Evolutionary conservation across 2,329 filamentous ascomycete species (phyloP).

Genomic region (Colletotrichum tabaci): DNA sequence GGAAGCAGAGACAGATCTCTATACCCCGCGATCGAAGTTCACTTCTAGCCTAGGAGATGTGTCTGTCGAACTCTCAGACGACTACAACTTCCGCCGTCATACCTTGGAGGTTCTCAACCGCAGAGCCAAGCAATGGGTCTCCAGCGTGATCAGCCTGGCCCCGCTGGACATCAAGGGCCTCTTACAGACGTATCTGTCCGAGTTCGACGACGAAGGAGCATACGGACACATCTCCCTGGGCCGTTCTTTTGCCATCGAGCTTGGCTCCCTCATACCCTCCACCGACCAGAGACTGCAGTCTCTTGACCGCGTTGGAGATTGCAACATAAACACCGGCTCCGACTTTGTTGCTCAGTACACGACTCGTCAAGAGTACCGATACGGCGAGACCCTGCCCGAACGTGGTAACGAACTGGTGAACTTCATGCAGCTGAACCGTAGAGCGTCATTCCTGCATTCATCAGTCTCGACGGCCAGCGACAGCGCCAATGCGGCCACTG

Average conservation of each 20-base stretch:
- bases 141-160: conserved; percentile 83
- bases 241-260: conserved; percentile 92
- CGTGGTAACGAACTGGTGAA: conserved; percentile 77
- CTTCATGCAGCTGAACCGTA: conserved; percentile 69
- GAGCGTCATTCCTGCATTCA: conserved; percentile 66
- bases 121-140: conserved; percentile 86
- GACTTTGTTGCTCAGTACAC: conserved; percentile 98
- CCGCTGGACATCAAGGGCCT: conserved; percentile 95
- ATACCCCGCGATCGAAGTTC: conserved; percentile 87
- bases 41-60: conserved; percentile 84
- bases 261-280: conserved; percentile 87
- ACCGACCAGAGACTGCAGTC: conserved; percentile 90
- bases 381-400: conserved; percentile 81
- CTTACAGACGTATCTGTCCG: conserved; percentile 95
- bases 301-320: conserved; percentile 81
- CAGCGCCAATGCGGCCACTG: conserved; percentile 72
- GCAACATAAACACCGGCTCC: conserved; percentile 89
- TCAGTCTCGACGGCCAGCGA: conserved; percentile 67
- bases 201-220: conserved; percentile 90
- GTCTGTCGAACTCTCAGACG: conserved; percentile 91
- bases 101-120: conserved; percentile 86
- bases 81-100: conserved; percentile 84
- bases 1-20: conserved; percentile 94
- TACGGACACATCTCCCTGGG: conserved; percentile 95
- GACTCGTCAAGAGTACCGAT: conserved; percentile 94